phyloP scores from a whole-genome alignment of 2,329 filamentous ascomycete species.

The Colletotrichum tabaci region DNA sequence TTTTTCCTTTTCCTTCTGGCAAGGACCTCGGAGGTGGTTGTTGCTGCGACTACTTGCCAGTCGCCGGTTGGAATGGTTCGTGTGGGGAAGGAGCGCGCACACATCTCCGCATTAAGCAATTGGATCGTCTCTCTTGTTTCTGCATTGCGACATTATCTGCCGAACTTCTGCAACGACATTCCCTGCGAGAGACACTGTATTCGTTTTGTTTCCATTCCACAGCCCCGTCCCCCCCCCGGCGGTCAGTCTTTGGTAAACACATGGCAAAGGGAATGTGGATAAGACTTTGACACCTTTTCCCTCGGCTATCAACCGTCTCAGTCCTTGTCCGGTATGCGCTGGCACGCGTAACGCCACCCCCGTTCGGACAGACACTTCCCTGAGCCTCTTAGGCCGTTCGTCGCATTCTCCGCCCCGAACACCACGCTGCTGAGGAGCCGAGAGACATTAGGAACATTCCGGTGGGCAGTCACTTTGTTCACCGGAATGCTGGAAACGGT shows the following conservation, averaged over 20 bases:
- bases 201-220: not conserved
- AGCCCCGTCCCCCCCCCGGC: not conserved
- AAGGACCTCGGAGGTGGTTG: not conserved
- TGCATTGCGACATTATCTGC: not conserved
- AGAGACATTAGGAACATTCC: not conserved
- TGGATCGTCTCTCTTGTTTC: not conserved
- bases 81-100: constrained; percentile 26
- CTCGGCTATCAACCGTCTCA: not conserved
- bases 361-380: not conserved
- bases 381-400: too few species aligned
- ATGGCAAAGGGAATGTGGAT: constrained; percentile 16
- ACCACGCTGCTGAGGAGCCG: not conserved
- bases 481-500: constrained; percentile 6
- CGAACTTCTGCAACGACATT: constrained; percentile 15
- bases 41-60: too few species aligned
- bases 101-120: not conserved
- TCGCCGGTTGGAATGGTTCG: constrained; percentile 1
- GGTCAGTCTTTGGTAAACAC: not conserved
- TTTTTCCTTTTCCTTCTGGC: not conserved
- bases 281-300: not conserved
- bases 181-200: constrained; percentile 1
- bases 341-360: not conserved
- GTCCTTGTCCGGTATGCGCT: not conserved
- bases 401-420: constrained; percentile 6
- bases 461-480: not conserved